Percentiles rank a stretch among this genome's conserved stretches.
phyloP scores from a whole-genome alignment of 2,329 filamentous ascomycete genomes.

The Clarireedia hainanense region DNA sequence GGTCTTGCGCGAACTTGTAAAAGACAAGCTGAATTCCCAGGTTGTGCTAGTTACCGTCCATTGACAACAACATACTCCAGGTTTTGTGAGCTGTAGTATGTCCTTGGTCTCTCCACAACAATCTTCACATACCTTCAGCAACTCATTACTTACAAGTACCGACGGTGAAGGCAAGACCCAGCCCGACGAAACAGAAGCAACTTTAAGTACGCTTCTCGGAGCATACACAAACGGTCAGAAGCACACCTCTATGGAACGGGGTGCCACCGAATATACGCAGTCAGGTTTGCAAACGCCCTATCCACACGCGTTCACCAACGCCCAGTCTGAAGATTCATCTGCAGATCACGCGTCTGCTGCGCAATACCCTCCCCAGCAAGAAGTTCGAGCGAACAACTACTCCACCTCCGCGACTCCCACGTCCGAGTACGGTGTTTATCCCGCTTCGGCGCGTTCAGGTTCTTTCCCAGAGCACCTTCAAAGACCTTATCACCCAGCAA shows the following conservation, averaged over 20 bases:
- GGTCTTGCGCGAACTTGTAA: not conserved
- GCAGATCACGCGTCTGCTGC: constrained; percentile 93
- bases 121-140: constrained; percentile 9
- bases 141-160: constrained; percentile 17
- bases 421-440: constrained; percentile 76
- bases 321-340: constrained; percentile 74
- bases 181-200: constrained; percentile 22
- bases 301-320: constrained; percentile 56
- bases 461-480: constrained; percentile 84
- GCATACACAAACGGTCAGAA: constrained; percentile 20
- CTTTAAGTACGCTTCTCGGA: constrained; percentile 26
- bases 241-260: constrained; percentile 47
- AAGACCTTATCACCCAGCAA: constrained; percentile 74
- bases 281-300: constrained; percentile 77
- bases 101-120: constrained; percentile 29
- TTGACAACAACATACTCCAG: constrained; percentile 10
- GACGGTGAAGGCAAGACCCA: constrained; percentile 4
- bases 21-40: not conserved
- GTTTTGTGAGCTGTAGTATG: constrained; percentile 26
- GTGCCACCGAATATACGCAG: constrained; percentile 72
- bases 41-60: constrained; percentile 7
- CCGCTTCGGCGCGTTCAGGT: constrained; percentile 66
- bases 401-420: constrained; percentile 73
- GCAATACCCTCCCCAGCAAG: constrained; percentile 77
- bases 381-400: constrained; percentile 53